phyloP scores from a whole-genome alignment of 2,329 filamentous ascomycete species.

The Trichocomaceae sp. region DNA sequence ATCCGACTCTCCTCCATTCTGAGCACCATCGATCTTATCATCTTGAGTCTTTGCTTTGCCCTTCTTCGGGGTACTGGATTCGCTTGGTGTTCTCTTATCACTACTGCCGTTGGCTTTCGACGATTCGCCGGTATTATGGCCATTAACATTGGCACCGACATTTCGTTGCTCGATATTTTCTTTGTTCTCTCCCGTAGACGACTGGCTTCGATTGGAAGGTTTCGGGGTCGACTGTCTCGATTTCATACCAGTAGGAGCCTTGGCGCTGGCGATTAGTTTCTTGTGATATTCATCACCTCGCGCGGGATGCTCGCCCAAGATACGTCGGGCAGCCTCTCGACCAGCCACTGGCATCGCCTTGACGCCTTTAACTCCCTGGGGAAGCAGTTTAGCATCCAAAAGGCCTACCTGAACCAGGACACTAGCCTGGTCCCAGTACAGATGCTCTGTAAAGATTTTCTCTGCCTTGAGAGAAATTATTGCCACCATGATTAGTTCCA shows the following conservation, averaged over 20 bases:
- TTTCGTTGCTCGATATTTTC: constrained; percentile 8
- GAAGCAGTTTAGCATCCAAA: constrained; percentile 51
- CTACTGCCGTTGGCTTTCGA: background rate
- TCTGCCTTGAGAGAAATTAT: constrained; percentile 51
- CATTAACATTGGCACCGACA: background rate
- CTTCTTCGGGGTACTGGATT: background rate
- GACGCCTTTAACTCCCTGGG: constrained; percentile 37
- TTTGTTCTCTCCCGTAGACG: background rate
- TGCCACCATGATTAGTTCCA: constrained; percentile 52
- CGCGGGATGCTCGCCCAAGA: constrained; percentile 33
- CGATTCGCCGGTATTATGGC: constrained; percentile 2
- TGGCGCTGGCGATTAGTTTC: constrained; percentile 18
- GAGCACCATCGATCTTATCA: background rate
- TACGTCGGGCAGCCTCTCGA: constrained; percentile 33
- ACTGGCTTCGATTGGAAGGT: background rate
- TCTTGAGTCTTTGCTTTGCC: background rate
- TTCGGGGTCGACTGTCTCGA: constrained; percentile 2
- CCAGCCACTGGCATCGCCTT: constrained; percentile 37
- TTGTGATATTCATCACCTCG: constrained; percentile 32
- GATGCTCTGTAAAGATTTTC: constrained; percentile 50
- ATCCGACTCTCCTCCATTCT: background rate
- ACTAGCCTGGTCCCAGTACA: constrained; percentile 59
- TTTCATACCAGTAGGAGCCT: background rate
- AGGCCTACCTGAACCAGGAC: constrained; percentile 55
- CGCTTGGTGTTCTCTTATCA: constrained; percentile 1